A percentile compares a stretch with the other conserved stretches of the same genome.
phyloP scores from a whole-genome alignment of 148 eudicot genomes.

The Chenopodium album region DNA sequence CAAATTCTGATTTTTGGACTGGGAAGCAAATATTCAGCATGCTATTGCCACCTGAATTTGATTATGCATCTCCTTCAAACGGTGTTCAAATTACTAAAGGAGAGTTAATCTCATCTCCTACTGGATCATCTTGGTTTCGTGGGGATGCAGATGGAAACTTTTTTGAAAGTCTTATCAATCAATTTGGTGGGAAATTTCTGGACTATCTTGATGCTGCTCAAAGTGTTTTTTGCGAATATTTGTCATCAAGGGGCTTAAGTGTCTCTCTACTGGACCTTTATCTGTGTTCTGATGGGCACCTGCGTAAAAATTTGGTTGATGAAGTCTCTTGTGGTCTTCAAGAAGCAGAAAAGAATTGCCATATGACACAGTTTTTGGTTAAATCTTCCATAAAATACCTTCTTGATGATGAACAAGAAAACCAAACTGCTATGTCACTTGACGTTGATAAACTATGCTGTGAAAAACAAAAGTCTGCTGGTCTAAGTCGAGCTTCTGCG shows the following conservation, averaged over 20 bases:
- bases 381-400: slow-evolving; percentile 50
- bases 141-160: slow-evolving; percentile 63
- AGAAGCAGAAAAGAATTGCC: slow-evolving; percentile 65
- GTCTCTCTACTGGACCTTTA: slow-evolving; percentile 85
- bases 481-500: slow-evolving; percentile 60
- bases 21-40: slow-evolving; percentile 77
- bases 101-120: slow-evolving; percentile 52
- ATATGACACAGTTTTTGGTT: slow-evolving; percentile 58
- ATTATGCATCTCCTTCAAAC: slow-evolving; percentile 41
- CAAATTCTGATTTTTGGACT: slow-evolving; percentile 50
- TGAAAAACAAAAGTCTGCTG: slow-evolving; percentile 68
- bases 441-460: slow-evolving; percentile 38
- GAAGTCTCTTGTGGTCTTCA: slow-evolving; percentile 68
- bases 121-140: slow-evolving; percentile 77
- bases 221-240: slow-evolving; percentile 80
- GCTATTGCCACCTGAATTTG: slow-evolving; percentile 66
- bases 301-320: slow-evolving; percentile 55
- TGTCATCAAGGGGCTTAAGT: slow-evolving; percentile 72
- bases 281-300: slow-evolving; percentile 55
- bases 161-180: slow-evolving; percentile 51
- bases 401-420: slow-evolving; percentile 37
- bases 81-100: slow-evolving; percentile 58
- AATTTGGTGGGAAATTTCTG: slow-evolving; percentile 46
- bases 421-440: slow-evolving; percentile 30
- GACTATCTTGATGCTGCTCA: slow-evolving; percentile 63